Percentiles rank a stretch among this genome's conserved stretches.
These are phyloP conservation scores for Anethum foeniculum DNA, from an alignment of 140 eudicot species.

Conservation along the genomic window DNA sequence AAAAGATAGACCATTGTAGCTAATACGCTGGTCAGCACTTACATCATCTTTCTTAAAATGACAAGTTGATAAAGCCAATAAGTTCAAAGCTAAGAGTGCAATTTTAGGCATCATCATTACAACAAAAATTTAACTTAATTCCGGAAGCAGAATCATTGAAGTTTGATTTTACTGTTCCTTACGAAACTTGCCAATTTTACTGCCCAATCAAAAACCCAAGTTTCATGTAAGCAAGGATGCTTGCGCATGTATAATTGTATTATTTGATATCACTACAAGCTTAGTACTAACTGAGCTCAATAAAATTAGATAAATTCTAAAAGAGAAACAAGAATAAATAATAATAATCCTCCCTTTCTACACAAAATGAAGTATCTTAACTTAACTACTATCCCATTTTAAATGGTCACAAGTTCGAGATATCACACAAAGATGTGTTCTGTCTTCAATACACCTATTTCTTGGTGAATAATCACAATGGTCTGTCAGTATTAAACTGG, in stretches of 20 bases:
- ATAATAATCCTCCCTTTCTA: background rate
- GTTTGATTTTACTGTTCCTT: background rate
- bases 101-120: background rate
- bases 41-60: background rate
- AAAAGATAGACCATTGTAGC: slow-evolving; percentile 17
- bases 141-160: background rate
- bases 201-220: background rate
- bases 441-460: background rate
- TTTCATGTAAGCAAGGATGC: background rate
- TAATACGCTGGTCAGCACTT: background rate
- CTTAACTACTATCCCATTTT: background rate
- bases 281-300: background rate
- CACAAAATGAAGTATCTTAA: background rate
- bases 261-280: background rate
- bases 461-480: background rate
- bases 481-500: background rate
- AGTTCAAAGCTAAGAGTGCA: background rate
- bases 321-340: background rate
- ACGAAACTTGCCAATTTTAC: background rate
- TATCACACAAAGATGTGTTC: background rate
- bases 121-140: too few species aligned
- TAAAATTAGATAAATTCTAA: background rate
- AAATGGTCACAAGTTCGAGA: background rate
- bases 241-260: background rate
- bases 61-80: background rate